Percentiles rank a stretch among this genome's conserved stretches.
Conservation (phyloP, 495 filamentous ascomycete genomes). For the Xylaria scruposa region DNA sequence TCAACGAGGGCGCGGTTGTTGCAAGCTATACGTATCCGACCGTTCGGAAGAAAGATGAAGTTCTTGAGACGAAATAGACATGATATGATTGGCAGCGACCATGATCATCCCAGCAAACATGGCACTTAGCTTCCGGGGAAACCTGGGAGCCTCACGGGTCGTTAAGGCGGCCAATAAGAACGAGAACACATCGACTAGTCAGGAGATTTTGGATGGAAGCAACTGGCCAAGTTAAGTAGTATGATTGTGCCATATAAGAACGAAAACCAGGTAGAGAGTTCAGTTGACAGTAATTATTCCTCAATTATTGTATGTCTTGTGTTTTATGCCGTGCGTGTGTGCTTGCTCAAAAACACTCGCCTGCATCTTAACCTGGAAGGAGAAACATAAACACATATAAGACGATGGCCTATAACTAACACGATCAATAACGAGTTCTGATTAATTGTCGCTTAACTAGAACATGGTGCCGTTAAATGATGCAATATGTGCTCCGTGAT, state of each 20-base stretch:
- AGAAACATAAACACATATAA: neutral
- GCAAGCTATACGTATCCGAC: neutral
- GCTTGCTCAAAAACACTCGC: neutral
- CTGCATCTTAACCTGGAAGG: neutral
- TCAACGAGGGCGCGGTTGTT: neutral
- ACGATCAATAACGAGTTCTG: neutral
- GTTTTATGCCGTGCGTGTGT: neutral
- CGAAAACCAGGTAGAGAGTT: neutral
- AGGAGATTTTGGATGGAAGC: neutral
- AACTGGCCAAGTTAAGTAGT: neutral
- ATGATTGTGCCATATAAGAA: neutral
- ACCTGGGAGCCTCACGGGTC: neutral
- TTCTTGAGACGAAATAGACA: neutral
- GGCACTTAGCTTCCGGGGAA: neutral
- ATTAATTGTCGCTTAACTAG: neutral
- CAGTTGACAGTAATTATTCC: neutral
- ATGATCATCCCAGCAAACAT: neutral
- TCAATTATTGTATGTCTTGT: neutral
- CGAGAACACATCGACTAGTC: neutral
- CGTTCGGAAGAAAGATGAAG: neutral
- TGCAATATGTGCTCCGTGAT: conserved; percentile 2
- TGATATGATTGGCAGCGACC: neutral
- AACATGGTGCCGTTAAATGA: neutral
- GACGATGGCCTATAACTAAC: neutral
- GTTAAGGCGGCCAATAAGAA: conserved; percentile 10